These are phyloP conservation scores for Trichoderma endophyticum DNA, from an alignment of 2,329 filamentous ascomycete species.

Conservation along the genomic window DNA sequence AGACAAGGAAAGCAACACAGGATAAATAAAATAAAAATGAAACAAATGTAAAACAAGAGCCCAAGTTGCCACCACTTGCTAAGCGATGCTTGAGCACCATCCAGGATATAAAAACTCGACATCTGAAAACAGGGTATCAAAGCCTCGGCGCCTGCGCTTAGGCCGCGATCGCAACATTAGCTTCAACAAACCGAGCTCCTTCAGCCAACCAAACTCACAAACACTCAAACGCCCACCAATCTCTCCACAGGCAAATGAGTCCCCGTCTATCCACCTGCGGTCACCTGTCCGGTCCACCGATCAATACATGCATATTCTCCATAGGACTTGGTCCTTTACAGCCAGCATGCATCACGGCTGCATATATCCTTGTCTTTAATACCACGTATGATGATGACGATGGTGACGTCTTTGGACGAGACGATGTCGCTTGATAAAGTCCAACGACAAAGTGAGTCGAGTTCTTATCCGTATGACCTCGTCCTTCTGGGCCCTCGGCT, in stretches of 20 bases:
- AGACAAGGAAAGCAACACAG: background rate
- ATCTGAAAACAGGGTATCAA: background rate
- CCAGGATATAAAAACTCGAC: background rate
- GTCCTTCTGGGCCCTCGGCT: background rate
- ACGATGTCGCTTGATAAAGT: background rate
- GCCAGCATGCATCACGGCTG: constrained; percentile 6
- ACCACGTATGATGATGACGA: constrained; percentile 13
- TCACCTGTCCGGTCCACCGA: constrained; percentile 10
- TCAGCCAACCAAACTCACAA: constrained; percentile 1
- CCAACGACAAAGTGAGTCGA: background rate
- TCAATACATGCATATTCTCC: constrained; percentile 10
- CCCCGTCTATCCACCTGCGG: background rate
- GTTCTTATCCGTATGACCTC: background rate
- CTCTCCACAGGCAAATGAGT: background rate
- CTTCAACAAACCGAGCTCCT: background rate
- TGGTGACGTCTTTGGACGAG: constrained; percentile 4
- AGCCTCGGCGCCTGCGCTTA: constrained; percentile 1
- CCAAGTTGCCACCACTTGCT: background rate
- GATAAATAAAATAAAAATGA: background rate
- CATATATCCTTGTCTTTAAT: constrained; percentile 1
- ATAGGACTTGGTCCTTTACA: background rate
- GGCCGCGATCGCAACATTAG: constrained; percentile 8
- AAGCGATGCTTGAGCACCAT: background rate
- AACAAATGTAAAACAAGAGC: background rate
- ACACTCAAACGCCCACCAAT: constrained; percentile 1